Evolutionary conservation across 2,329 filamentous ascomycete species (phyloP), one percentile per base, ranked within the genome.

Genomic region (Aspergillus fructus): DNA sequence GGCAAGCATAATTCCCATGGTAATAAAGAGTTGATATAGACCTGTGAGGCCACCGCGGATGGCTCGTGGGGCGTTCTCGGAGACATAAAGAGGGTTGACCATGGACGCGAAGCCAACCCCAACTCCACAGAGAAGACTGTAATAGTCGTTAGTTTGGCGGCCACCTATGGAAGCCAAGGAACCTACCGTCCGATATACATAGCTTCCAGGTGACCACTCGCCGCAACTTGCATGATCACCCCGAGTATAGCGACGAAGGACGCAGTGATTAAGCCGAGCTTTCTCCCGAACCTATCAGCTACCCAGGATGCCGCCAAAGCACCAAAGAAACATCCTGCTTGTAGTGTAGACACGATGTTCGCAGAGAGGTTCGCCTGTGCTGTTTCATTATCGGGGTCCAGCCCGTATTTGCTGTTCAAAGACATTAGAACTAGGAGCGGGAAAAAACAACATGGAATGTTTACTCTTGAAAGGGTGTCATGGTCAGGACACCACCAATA

Each of bases 301-400:
- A 67, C 50, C 2, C 60, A 66, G 37, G 67, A 69, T 23, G 75
- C 81, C 54, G 83, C 60, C 60, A 89, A 78, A 58, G 85, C 85
- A 37, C 86, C 86, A 52, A 83, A 77, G 70, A 89, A 89, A 60
- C 85, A 88, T 50, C 87, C 87, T 42, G 83, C 86, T 72, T 90
- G 87, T 9, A 90, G 80, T 0, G 84, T 87, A n/a, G 86, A 88
- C 27, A 89, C 88, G 57, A 90, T 86, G 67, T 89, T 89, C 62
- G 87, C 84, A 47, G 81, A 82, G 48, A 88, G 75, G 62, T 85
- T 81, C 30, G 82, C 81, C 39, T 74, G 71, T 4, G 72, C 79
- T 3, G 77, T 71, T 30, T 71, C 68, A 50, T 72, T 70, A 24
- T 76, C 67, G 23, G 70, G 66, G 2, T 75, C 68, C 5, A 87